phyloP scores from a whole-genome alignment of 139 green algal species.

The Chlamydomonas sp. region DNA sequence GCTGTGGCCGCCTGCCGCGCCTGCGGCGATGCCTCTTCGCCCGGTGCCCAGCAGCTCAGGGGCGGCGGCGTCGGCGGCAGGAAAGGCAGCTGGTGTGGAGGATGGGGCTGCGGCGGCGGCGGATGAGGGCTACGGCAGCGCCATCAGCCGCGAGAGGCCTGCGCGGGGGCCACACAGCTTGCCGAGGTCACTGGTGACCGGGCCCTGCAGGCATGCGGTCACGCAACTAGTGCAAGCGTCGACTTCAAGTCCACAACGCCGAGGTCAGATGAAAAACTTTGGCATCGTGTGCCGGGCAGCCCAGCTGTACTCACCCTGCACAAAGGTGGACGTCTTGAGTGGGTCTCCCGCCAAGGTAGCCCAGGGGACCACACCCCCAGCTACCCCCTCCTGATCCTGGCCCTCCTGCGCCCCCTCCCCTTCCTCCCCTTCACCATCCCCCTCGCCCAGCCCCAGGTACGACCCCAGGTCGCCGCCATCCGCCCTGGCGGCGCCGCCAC shows the following conservation, averaged over 20 bases:
- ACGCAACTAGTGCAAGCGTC: too few relatives aligned
- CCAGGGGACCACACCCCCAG: background rate
- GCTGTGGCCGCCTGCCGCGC: too few relatives aligned
- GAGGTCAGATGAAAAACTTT: too few relatives aligned
- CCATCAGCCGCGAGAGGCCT: slow-evolving; percentile 28
- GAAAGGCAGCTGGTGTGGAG: background rate
- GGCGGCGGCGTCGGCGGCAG: background rate
- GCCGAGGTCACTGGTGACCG: too few relatives aligned
- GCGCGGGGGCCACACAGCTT: too few relatives aligned
- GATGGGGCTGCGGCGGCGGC: background rate
- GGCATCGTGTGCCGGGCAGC: too few relatives aligned
- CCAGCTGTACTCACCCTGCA: background rate
- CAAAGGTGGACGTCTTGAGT: background rate
- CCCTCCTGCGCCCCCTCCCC: background rate
- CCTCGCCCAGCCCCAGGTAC: background rate
- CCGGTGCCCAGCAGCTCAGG: background rate
- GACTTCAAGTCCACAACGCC: too few relatives aligned
- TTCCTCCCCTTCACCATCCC: background rate
- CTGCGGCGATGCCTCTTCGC: too few relatives aligned
- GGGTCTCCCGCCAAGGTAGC: background rate
- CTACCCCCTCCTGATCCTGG: too few relatives aligned
- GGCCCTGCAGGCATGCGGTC: too few relatives aligned
- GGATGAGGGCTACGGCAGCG: slow-evolving; percentile 13
- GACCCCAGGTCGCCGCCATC: too few relatives aligned
- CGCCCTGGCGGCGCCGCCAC: too few relatives aligned